Percentiles rank a stretch among this genome's conserved stretches.
phyloP scores from a whole-genome alignment of 73 alveolate species.

The Breviolum minutum region DNA sequence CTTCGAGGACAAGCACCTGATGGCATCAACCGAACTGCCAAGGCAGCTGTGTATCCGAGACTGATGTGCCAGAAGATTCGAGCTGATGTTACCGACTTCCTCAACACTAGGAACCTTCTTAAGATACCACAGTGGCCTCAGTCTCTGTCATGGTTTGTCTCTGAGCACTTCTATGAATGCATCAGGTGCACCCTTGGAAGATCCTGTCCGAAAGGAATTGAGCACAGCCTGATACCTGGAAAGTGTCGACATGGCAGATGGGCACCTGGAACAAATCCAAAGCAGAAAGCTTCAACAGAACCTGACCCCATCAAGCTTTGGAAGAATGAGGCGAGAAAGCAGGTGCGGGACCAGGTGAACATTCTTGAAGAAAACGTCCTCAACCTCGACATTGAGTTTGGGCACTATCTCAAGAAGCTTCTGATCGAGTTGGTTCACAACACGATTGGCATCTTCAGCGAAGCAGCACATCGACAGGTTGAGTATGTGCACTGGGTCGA shows the following conservation, averaged over 20 bases:
- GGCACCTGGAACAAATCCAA: background rate
- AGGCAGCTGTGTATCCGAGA: constrained; percentile 15
- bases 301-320: no score
- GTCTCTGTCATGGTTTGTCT: no score
- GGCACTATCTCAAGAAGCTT: no score
- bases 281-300: no score
- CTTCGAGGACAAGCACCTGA: constrained; percentile 1
- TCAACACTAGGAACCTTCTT: background rate
- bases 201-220: background rate
- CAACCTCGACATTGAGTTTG: no score
- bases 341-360: no score
- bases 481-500: background rate
- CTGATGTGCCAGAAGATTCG: background rate
- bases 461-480: background rate
- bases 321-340: no score
- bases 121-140: no score
- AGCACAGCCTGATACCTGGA: constrained; percentile 25
- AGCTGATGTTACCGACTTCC: background rate
- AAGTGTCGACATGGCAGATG: background rate
- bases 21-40: background rate
- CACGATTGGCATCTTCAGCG: no score
- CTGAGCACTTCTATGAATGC: background rate
- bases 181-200: background rate
- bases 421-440: no score
- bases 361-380: no score